Conservation (phyloP, 176 grass and related monocot genomes). For the Typha latifolia region DNA sequence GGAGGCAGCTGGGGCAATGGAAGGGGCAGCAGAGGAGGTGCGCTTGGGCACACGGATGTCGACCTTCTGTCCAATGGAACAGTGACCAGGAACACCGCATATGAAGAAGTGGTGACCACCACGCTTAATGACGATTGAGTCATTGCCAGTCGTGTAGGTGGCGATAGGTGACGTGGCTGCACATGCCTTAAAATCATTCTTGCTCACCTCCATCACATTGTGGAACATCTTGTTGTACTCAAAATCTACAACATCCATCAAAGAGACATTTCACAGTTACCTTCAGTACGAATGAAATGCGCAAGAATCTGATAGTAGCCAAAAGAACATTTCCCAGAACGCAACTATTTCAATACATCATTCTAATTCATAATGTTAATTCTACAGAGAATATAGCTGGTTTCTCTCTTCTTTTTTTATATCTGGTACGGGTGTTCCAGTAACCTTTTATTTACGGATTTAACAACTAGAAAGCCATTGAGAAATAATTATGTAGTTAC, state of each 20-base stretch:
- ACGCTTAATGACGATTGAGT: conserved; percentile 53
- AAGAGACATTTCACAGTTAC: too few relatives aligned
- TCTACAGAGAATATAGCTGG: too few relatives aligned
- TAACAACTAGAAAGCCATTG: too few relatives aligned
- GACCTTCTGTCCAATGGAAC: conserved; percentile 58
- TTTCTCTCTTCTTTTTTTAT: too few relatives aligned
- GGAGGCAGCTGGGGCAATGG: conserved; percentile 19
- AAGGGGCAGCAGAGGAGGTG: conserved; percentile 37
- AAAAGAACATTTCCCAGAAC: too few relatives aligned
- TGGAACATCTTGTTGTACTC: conserved; percentile 57
- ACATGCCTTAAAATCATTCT: conserved; percentile 56
- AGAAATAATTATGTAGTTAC: too few relatives aligned
- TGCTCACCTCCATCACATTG: conserved; percentile 77
- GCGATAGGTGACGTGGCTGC: conserved; percentile 53
- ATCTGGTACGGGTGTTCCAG: too few relatives aligned
- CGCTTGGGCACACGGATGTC: conserved; percentile 56
- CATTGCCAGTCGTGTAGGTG: conserved; percentile 57
- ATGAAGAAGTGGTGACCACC: conserved; percentile 81
- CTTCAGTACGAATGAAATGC: too few relatives aligned
- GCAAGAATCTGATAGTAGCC: too few relatives aligned
- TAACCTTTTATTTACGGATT: too few relatives aligned
- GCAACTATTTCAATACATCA: too few relatives aligned
- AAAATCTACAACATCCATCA: conserved; percentile 28
- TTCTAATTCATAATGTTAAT: too few relatives aligned
- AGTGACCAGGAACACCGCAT: conserved; percentile 67